These are phyloP conservation scores for Gastrolobium bilobum DNA, from an alignment of 306 rosid genomes.

Conservation along the genomic window DNA sequence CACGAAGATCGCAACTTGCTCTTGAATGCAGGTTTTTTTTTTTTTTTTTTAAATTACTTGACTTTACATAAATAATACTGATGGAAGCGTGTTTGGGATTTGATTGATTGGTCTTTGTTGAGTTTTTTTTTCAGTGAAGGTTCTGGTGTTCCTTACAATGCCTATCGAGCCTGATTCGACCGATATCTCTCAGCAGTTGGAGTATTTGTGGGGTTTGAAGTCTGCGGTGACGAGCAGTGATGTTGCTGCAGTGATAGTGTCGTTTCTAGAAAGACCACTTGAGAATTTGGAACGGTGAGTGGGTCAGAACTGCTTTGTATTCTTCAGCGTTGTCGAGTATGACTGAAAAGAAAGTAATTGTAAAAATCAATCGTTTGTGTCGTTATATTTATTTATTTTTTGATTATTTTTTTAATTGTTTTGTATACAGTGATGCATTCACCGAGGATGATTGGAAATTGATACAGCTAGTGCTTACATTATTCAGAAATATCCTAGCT, in stretches of 20 bases:
- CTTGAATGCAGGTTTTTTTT: constrained; percentile 68
- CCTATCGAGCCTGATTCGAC: constrained; percentile 83
- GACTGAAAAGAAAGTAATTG: not conserved
- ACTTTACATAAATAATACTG: not conserved
- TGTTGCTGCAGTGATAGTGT: constrained; percentile 67
- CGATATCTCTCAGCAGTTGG: constrained; percentile 79
- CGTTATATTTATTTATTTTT: not conserved
- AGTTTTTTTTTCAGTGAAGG: constrained; percentile 67
- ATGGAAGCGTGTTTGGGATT: not conserved
- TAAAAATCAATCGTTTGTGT: not conserved
- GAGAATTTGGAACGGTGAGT: constrained; percentile 90
- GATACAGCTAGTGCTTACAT: constrained; percentile 86
- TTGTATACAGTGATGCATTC: constrained; percentile 69
- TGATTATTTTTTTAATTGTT: not conserved
- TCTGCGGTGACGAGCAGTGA: constrained; percentile 75
- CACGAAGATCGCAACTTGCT: constrained; percentile 78
- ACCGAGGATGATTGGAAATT: constrained; percentile 97
- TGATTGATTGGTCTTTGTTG: constrained; percentile 8
- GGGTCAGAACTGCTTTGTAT: constrained; percentile 26
- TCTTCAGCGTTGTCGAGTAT: constrained; percentile 22
- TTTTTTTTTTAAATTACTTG: not conserved
- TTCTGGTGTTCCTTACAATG: constrained; percentile 93
- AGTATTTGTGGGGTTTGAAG: constrained; percentile 85
- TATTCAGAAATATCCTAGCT: constrained; percentile 85
- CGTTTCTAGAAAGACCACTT: constrained; percentile 80